phyloP scores from a whole-genome alignment of 2,329 filamentous ascomycete species.

The Monosporascus sp. region DNA sequence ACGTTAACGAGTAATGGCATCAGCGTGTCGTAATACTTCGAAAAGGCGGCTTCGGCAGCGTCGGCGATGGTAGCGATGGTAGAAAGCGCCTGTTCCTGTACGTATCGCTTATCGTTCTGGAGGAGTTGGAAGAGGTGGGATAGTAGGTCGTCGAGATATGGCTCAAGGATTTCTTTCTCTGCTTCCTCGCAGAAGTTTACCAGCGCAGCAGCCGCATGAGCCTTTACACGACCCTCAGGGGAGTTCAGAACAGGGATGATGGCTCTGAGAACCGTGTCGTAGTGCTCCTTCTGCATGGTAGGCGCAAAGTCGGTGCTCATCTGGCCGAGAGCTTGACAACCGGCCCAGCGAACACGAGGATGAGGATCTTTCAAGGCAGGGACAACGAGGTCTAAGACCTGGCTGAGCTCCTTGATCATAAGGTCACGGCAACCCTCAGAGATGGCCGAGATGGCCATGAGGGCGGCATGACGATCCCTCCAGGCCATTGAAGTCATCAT shows the following conservation, averaged over 20 bases:
- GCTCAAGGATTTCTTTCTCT: slow-evolving; percentile 84
- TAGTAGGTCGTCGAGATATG: slow-evolving; percentile 85
- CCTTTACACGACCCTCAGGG: slow-evolving; percentile 88
- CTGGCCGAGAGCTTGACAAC: slow-evolving; percentile 96
- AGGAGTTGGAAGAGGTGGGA: slow-evolving; percentile 81
- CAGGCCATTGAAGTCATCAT: slow-evolving; percentile 97
- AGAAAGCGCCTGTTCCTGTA: slow-evolving; percentile 94
- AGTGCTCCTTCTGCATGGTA: slow-evolving; percentile 96
- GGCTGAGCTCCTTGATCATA: slow-evolving; percentile 91
- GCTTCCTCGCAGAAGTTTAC: slow-evolving; percentile 99
- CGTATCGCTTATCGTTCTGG: slow-evolving; percentile 88
- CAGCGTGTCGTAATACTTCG: slow-evolving; percentile 89
- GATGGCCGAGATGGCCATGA: slow-evolving; percentile 98
- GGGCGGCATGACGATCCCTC: slow-evolving; percentile 90
- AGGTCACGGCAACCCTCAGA: slow-evolving; percentile 94
- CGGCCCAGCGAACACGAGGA: slow-evolving; percentile 91
- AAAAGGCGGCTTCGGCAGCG: slow-evolving; percentile 90
- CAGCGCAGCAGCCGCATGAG: slow-evolving; percentile 92
- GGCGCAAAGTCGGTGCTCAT: slow-evolving; percentile 99
- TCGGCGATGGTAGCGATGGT: slow-evolving; percentile 99
- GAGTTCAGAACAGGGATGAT: slow-evolving; percentile 91
- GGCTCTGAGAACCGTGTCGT: slow-evolving; percentile 77
- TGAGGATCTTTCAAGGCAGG: slow-evolving; percentile 86
- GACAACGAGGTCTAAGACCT: slow-evolving; percentile 91
- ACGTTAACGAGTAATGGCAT: slow-evolving; percentile 95